phyloP scores from a whole-genome alignment of 228 moss, liverwort and hornwort species.

The Sphagnum fallax region DNA sequence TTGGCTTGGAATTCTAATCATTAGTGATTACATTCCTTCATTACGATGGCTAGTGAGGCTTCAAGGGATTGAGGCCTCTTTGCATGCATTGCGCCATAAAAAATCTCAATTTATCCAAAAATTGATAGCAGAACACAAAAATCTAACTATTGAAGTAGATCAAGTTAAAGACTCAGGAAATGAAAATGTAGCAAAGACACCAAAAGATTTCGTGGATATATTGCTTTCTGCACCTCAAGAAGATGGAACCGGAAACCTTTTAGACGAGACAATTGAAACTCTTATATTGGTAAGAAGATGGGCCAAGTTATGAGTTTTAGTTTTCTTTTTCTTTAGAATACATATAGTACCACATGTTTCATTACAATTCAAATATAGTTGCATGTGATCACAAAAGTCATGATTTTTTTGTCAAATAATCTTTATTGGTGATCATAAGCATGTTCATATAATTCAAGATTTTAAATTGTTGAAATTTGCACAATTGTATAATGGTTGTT shows the following conservation, averaged over 20 bases:
- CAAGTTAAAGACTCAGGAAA: too few species aligned
- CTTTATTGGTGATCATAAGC: too few species aligned
- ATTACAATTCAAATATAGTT: too few species aligned
- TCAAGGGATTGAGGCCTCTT: not conserved
- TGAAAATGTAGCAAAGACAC: not conserved
- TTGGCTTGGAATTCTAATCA: not conserved
- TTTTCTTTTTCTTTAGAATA: too few species aligned
- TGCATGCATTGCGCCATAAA: not conserved
- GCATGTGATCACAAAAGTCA: too few species aligned
- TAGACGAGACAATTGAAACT: not conserved
- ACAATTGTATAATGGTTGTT: too few species aligned
- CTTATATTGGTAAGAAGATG: not conserved
- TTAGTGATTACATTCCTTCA: not conserved
- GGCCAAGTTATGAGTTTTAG: too few species aligned
- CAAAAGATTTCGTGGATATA: not conserved
- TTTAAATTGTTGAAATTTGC: too few species aligned
- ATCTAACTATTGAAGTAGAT: not conserved
- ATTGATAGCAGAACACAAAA: slow-evolving; percentile 1
- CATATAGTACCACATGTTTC: too few species aligned
- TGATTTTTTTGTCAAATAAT: too few species aligned
- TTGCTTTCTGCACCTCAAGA: not conserved
- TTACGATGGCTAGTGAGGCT: not conserved
- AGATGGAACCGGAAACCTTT: not conserved
- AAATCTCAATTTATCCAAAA: not conserved
- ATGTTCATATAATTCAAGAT: too few species aligned